Evolutionary conservation across 805 yeast species (phyloP).

Genomic region (Metschnikowia peoriensis): DNA sequence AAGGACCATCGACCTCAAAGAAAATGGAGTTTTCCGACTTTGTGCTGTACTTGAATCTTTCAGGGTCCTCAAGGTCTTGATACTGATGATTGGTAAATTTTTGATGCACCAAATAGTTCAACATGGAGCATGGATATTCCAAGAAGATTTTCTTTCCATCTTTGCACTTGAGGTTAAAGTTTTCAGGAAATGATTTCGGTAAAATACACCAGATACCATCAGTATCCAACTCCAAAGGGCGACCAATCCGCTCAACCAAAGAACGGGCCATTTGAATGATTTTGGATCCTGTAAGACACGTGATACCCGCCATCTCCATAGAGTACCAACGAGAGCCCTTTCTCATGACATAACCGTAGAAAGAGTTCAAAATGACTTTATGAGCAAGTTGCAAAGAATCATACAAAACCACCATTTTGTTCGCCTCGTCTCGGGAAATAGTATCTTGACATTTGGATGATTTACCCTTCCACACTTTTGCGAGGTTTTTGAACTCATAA

Average conservation of each 20-base stretch:
- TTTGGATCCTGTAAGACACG: slow-evolving; percentile 96
- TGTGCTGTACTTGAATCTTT: slow-evolving; percentile 65
- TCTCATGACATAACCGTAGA: slow-evolving; percentile 98
- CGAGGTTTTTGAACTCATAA: slow-evolving; percentile 90
- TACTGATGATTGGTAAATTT: slow-evolving; percentile 93
- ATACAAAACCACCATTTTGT: slow-evolving; percentile 88
- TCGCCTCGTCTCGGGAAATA: slow-evolving; percentile 79
- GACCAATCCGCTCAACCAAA: slow-evolving; percentile 86
- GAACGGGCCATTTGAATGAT: slow-evolving; percentile 96
- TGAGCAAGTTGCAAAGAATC: slow-evolving; percentile 97
- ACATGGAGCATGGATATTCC: slow-evolving; percentile 95
- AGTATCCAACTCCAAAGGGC: slow-evolving; percentile 95
- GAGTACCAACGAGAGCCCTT: slow-evolving; percentile 99
- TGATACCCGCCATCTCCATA: slow-evolving; percentile 99
- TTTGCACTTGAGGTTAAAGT: slow-evolving; percentile 64
- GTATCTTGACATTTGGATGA: slow-evolving; percentile 56
- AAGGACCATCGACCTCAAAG: slow-evolving; percentile 98
- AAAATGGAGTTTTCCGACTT: slow-evolving; percentile 90
- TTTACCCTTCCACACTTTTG: slow-evolving; percentile 92
- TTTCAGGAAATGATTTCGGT: slow-evolving; percentile 92
- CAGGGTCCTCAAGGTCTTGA: slow-evolving; percentile 77
- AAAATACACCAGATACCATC: slow-evolving; percentile 99
- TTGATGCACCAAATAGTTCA: slow-evolving; percentile 88
- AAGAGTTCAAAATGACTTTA: slow-evolving; percentile 92
- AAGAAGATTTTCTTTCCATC: slow-evolving; percentile 75